Percentiles rank a stretch among this genome's conserved stretches.
phyloP scores from a whole-genome alignment of 495 filamentous ascomycete species.

The Xanthoparmelia taractica region DNA sequence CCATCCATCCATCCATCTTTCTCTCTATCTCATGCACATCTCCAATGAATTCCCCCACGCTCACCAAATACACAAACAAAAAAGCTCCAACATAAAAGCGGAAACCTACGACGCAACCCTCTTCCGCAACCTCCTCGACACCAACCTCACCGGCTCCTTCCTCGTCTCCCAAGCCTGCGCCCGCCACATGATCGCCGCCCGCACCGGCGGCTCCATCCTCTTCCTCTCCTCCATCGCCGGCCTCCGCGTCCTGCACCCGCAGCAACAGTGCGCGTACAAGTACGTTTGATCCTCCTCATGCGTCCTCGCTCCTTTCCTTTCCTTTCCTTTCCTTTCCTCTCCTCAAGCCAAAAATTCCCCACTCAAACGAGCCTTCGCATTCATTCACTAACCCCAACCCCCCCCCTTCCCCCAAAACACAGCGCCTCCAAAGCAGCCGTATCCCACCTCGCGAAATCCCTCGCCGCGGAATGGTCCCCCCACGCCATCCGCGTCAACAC shows the following conservation, averaged over 20 bases:
- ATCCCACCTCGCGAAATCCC: slow-evolving; percentile 47
- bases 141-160: slow-evolving; percentile 63
- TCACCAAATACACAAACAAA: too few species aligned
- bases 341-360: neutral
- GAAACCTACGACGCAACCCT: slow-evolving; percentile 47
- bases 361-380: neutral
- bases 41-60: too few species aligned
- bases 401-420: neutral
- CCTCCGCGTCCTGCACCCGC: slow-evolving; percentile 58
- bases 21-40: too few species aligned
- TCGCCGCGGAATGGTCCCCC: slow-evolving; percentile 40
- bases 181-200: slow-evolving; percentile 42
- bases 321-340: too few species aligned
- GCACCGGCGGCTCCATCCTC: slow-evolving; percentile 54
- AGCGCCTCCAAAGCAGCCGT: slow-evolving; percentile 56
- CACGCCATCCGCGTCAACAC: slow-evolving; percentile 43
- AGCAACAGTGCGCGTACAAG: slow-evolving; percentile 64
- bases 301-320: neutral
- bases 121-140: slow-evolving; percentile 64
- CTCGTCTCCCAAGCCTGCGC: slow-evolving; percentile 60
- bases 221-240: slow-evolving; percentile 63
- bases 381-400: too few species aligned
- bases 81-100: slow-evolving; percentile 58
- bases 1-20: slow-evolving; percentile 38
- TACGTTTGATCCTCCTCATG: neutral